Evolutionary conservation across 805 yeast genomes (phyloP), one percentile per base, ranked within the genome.

Genomic region (Ogataea sp.): DNA sequence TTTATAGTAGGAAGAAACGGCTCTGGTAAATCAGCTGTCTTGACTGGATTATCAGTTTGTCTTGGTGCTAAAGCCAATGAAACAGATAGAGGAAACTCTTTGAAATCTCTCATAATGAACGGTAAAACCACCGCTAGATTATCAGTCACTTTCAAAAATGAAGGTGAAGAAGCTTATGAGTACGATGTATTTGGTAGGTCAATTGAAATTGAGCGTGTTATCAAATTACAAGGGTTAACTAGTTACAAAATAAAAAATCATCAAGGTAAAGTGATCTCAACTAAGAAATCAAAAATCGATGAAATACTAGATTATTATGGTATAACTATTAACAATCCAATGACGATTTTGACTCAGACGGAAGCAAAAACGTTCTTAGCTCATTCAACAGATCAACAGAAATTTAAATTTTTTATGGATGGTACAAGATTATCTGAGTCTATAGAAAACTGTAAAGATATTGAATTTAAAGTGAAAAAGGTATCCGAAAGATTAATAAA

Each of bases 271-370:
- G 67, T 67, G 2, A 59, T 84, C 0, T 75, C 88, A 2, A 67
- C 64, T 14, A 83, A 80, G 50, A 81, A 78, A 43, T 66, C 69
- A 24, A 83, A 79, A 13, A 60, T 93, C 24, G 86, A 78, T 46
- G 73, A 71, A 5, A 80, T 93, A 3, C 61, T 88, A 35, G 78
- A 75, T 46, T 73, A 71, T 45, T 87, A 81, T 53, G 78, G 82
- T 34, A 80, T 90, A 32, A 80, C 85, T 6, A 81, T 93, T 20
- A 89, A 80, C 50, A 93, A 93, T 50, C 96, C 97, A 6, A 76
- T 93, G 74, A 84, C 95, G 2, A 84, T 93, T 52, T 67, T 93
- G 37, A 86, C 95, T 1, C 99, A 93, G 58, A 97, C 93, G 49
- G 84, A 81, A 43, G 97, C 99, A 2, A 75, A 95, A 48, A 83